Conservation (phyloP, 2,329 filamentous ascomycete genomes). For the Aotearoamyces nothofagi region DNA sequence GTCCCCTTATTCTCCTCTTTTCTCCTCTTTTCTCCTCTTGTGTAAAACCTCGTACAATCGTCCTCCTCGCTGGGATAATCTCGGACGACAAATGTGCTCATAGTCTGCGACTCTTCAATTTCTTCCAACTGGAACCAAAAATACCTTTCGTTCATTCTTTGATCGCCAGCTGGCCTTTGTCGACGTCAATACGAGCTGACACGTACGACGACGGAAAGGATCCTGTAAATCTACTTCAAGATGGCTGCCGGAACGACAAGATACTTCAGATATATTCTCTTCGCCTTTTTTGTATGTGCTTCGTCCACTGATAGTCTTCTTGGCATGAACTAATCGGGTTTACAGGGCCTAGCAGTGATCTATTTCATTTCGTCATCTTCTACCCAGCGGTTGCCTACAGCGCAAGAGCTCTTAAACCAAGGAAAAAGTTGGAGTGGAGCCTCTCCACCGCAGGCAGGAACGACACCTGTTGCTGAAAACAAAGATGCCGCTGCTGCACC, state of each 20-base stretch:
- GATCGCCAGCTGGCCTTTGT: too few relatives aligned
- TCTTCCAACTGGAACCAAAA: too few relatives aligned
- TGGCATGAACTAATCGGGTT: neutral
- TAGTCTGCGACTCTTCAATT: too few relatives aligned
- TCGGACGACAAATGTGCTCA: too few relatives aligned
- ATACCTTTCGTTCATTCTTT: too few relatives aligned
- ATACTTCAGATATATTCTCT: conserved; percentile 63
- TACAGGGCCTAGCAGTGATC: conserved; percentile 55
- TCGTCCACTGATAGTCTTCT: conserved; percentile 2
- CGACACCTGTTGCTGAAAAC: conserved; percentile 8
- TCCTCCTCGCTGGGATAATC: too few relatives aligned
- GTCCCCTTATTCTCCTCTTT: too few relatives aligned
- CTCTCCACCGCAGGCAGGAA: conserved; percentile 13
- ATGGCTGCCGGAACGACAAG: conserved; percentile 31
- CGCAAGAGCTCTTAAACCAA: conserved; percentile 14
- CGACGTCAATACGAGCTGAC: too few relatives aligned
- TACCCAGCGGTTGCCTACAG: conserved; percentile 21
- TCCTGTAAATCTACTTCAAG: too few relatives aligned
- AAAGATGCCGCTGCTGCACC: conserved; percentile 6
- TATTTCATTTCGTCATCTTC: conserved; percentile 66
- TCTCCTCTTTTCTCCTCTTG: too few relatives aligned
- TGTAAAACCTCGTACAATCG: too few relatives aligned
- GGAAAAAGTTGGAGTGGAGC: conserved; percentile 9
- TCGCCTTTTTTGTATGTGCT: conserved; percentile 67
- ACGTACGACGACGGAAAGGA: too few relatives aligned